phyloP scores from a whole-genome alignment of 345 rosid genomes.

The Microthlaspi erraticum region DNA sequence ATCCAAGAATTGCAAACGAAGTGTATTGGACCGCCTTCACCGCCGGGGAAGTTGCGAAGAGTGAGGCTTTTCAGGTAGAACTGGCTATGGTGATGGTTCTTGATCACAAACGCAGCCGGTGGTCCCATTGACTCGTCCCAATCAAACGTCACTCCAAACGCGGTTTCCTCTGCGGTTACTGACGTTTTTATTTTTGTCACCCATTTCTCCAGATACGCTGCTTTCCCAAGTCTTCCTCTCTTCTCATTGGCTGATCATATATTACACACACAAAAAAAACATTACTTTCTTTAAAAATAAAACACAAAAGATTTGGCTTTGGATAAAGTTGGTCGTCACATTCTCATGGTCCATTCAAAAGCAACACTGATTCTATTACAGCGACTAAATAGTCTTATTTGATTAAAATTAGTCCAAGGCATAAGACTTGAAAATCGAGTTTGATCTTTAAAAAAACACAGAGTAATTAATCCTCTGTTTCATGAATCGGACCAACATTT shows the following conservation, averaged over 20 bases:
- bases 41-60: conserved; percentile 48
- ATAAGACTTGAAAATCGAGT: no score
- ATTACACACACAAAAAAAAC: not conserved
- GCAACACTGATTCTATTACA: not conserved
- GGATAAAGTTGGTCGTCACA: not conserved
- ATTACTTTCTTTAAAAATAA: not conserved
- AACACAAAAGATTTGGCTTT: not conserved
- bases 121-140: conserved; percentile 72
- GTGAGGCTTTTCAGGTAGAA: conserved; percentile 67
- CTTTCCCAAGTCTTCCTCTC: conserved; percentile 64
- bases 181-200: conserved; percentile 49
- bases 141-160: conserved; percentile 58
- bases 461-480: conserved; percentile 35
- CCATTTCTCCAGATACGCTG: conserved; percentile 74
- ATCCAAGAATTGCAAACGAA: conserved; percentile 96
- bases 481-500: not conserved
- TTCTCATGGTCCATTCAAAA: not conserved
- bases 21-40: conserved; percentile 55
- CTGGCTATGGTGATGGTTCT: conserved; percentile 72
- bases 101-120: conserved; percentile 75
- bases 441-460: not conserved
- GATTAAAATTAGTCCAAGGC: not conserved
- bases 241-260: conserved; percentile 49
- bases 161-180: conserved; percentile 58
- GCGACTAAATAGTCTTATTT: not conserved